Percentiles rank a stretch among this genome's conserved stretches.
phyloP scores from a whole-genome alignment of 768 basidiomycete species.

The Collybiopsis luxurians region DNA sequence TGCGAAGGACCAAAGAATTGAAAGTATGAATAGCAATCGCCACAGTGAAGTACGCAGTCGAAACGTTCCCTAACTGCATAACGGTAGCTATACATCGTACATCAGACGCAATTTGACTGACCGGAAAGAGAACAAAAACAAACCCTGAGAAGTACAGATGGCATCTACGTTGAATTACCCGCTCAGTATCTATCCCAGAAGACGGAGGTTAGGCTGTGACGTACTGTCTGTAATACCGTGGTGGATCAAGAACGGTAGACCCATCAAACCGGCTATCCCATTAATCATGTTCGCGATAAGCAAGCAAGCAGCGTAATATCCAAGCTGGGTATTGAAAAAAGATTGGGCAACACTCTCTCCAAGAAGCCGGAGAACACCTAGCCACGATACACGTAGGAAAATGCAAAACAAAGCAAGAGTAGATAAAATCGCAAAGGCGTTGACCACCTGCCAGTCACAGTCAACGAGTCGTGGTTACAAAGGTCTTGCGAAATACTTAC shows the following conservation, averaged over 20 bases:
- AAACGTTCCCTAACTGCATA: conserved; percentile 61
- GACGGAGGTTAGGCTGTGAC: conserved; percentile 11
- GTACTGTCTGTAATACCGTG: conserved; percentile 48
- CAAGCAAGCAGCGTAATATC: conserved; percentile 64
- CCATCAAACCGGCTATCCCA: conserved; percentile 51
- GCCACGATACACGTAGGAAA: conserved; percentile 43
- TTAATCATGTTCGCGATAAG: conserved; percentile 56
- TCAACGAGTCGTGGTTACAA: too few species aligned
- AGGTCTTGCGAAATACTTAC: too few species aligned
- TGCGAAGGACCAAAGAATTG: conserved; percentile 58
- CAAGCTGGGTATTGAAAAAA: conserved; percentile 72
- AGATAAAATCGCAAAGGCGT: conserved; percentile 53
- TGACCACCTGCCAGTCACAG: conserved; percentile 35
- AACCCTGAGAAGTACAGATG: conserved; percentile 63
- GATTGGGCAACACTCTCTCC: conserved; percentile 22
- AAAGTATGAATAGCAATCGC: conserved; percentile 68
- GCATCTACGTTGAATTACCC: conserved; percentile 31
- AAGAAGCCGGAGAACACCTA: conserved; percentile 36
- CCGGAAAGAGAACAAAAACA: background rate
- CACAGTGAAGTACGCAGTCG: conserved; percentile 62
- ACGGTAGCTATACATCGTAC: conserved; percentile 39
- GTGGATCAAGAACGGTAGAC: conserved; percentile 44
- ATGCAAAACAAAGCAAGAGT: conserved; percentile 51
- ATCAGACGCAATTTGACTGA: background rate
- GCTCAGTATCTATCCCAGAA: too few species aligned